Evolutionary conservation across 2,329 filamentous ascomycete species (phyloP), one percentile per base, ranked within the genome.

Genomic region (Cladosporium phlei): DNA sequence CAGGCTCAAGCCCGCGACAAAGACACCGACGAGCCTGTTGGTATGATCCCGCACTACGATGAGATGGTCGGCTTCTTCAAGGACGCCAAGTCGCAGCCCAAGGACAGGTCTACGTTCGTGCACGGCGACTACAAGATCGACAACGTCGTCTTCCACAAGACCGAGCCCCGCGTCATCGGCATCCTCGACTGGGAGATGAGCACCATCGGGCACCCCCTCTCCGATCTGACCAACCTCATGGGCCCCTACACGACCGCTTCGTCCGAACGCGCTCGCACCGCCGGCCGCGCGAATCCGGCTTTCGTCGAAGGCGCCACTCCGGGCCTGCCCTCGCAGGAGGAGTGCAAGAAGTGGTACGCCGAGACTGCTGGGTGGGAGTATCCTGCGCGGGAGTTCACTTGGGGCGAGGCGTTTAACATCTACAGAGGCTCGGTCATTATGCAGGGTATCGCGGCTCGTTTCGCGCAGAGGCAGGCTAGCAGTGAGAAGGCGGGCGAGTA

Each of bases 141-240:
- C 54, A 76, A 74, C 47, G 61, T 75, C 21, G 71, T 74, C 38
- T 98, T 95, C 66, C 88, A 96, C 71, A 86, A 86, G 69, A 90
- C 86, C 0, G 85, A 91, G 65, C 82, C 90, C 5, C 75, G 83
- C 44, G 90, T 97, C 10, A 90, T 97, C 67, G 93, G 91, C 3
- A 89, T 97, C 46, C 71, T 97, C 5, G 93, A 98, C 70, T 97
- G 91, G 91, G 93, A 97, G 72, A 95, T 98, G 88, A 89, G 88
- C 27, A 97, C 93, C 0, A 83, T 96, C 46, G 93, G 93, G n/a
- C 91, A 98, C 66, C 93, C 93, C 1, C 78, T 97, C 17, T 91
- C 86, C 5, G 93, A 98, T 64, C 73, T 97, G 30, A 83, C 83
- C 66, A 97, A 97, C 68, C 74, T 97, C 14, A 66, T 83, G 14